phyloP scores from a whole-genome alignment of 2,329 filamentous ascomycete genomes.

The Alternaria sp. region DNA sequence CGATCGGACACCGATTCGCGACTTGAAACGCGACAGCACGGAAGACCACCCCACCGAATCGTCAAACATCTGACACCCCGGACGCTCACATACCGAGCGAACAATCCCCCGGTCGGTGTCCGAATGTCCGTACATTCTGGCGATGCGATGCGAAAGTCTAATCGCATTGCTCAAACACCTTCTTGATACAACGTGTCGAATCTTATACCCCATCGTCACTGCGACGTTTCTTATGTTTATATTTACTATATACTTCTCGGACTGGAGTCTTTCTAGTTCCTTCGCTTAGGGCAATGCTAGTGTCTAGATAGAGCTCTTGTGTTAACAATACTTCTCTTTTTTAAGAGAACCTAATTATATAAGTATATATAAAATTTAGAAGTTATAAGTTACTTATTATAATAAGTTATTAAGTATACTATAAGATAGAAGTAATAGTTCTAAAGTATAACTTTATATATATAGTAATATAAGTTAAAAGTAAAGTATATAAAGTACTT shows the following conservation, averaged over 20 bases:
- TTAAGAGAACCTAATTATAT: too few species aligned
- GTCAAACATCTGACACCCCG: conserved; percentile 6
- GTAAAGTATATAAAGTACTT: too few species aligned
- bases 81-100: background rate
- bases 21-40: conserved; percentile 3
- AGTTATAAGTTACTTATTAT: too few species aligned
- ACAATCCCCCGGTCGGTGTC: background rate
- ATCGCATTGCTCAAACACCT: background rate
- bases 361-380: too few species aligned
- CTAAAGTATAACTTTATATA: too few species aligned
- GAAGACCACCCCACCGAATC: background rate
- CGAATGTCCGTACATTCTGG: background rate
- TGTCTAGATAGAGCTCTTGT: conserved; percentile 1
- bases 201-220: conserved; percentile 3
- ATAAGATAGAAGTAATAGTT: too few species aligned
- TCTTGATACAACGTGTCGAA: background rate
- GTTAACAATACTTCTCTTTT: too few species aligned
- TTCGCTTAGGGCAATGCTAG: background rate
- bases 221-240: conserved; percentile 15
- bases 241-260: background rate
- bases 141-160: background rate
- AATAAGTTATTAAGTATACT: too few species aligned
- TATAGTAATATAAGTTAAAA: too few species aligned
- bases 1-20: background rate
- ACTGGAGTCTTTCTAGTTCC: background rate